phyloP scores from a whole-genome alignment of 1,139 yeast species.

The Taphrina wiesneri region DNA sequence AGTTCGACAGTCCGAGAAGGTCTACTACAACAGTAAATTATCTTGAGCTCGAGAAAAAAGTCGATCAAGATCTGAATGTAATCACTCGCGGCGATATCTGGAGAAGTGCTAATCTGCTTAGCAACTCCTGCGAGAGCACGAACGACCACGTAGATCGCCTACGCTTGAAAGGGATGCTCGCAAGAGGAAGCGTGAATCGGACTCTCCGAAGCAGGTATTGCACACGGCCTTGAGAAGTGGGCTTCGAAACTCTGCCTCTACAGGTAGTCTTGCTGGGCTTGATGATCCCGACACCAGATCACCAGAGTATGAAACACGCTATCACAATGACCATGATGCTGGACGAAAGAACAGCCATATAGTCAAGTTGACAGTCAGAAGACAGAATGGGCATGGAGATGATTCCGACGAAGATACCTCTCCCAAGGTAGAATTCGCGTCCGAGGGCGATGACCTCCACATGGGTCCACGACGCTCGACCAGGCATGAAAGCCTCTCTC shows the following conservation, averaged over 20 bases:
- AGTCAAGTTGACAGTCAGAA: neutral
- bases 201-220: constrained; percentile 9
- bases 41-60: neutral
- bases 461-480: neutral
- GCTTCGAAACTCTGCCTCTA: constrained; percentile 6
- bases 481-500: neutral
- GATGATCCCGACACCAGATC: neutral
- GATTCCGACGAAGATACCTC: neutral
- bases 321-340: neutral
- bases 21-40: neutral
- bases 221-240: constrained; percentile 13
- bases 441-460: neutral
- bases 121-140: neutral
- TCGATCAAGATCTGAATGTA: neutral
- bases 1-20: neutral
- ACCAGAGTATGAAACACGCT: neutral
- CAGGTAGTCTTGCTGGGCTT: neutral
- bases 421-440: neutral
- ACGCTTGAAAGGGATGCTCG: neutral
- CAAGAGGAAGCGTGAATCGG: constrained; percentile 28
- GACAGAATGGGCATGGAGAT: neutral
- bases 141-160: neutral
- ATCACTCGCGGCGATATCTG: neutral
- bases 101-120: neutral
- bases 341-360: neutral